Base-by-base conservation (phyloP, 495 filamentous ascomycete species). In the Penicillium robsamsonii region DNA sequence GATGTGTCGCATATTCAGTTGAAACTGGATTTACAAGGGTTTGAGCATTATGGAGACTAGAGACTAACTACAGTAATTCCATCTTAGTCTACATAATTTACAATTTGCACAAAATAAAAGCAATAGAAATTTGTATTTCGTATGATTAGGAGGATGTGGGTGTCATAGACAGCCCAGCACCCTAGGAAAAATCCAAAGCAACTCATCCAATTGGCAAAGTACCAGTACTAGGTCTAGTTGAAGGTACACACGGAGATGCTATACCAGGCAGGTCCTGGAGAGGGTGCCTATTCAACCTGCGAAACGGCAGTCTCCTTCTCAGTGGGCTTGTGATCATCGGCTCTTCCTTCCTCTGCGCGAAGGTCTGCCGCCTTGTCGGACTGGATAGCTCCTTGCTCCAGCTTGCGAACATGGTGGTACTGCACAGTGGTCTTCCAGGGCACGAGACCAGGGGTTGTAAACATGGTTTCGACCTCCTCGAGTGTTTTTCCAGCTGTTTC, bases 401-500 rank as follows among this genome's bases (percentile, higher is more conserved):
- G 48, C 37, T 59, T 42, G 22, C 64, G 55, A 8, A 71, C 69
- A 24, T 70, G 65, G 1, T 64, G 55, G 56, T 66, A 73, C 41
- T 70, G 63, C 24, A 79, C 77, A 42, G 61, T 71, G 5, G 85
- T 88, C 75, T 85, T 87, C 87, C 87, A 90, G 31, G 87, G 82
- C 53, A 84, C 75, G 20, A 84, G 80, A 57, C 76, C 66, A 1
- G 79, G 80, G 48, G 82, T 77, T 45, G 85, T 85, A 67, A 93
- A 93, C 61, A 91, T 85, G 37, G 70, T 74, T 45, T 87, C 86
- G 17, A 90, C 77, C 61, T 92, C 88, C 58, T 92, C 90, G 3
- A 92, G 79, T 12, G 88, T 86, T 78, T 91, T 91, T 49, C 88
- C 88, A n/a, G 81, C 79, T 0, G 89, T 92, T 70, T 94, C 89